Conservation (phyloP, 2,329 filamentous ascomycete species). For the Macrophomina tecta region DNA sequence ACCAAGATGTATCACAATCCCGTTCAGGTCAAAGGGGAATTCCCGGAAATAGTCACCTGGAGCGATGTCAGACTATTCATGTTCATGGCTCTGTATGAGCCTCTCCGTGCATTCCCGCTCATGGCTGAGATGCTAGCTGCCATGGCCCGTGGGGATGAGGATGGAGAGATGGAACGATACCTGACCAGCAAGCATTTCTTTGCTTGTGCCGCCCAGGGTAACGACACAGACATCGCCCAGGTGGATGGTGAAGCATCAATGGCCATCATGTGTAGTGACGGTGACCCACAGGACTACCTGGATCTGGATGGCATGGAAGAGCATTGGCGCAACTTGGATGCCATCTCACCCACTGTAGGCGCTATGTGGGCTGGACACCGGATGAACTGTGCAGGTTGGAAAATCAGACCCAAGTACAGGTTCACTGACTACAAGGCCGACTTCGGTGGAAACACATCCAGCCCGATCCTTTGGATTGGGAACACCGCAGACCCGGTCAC, state of each 20-base stretch:
- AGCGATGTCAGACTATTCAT: conserved; percentile 46
- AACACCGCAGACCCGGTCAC: conserved; percentile 67
- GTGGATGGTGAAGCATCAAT: conserved; percentile 32
- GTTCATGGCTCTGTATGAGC: conserved; percentile 46
- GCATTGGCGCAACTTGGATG: conserved; percentile 42
- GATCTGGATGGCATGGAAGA: conserved; percentile 39
- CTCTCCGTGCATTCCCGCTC: conserved; percentile 40
- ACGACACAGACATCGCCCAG: conserved; percentile 32
- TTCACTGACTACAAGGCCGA: conserved; percentile 35
- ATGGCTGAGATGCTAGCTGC: conserved; percentile 44
- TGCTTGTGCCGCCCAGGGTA: conserved; percentile 37
- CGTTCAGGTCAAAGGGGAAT: conserved; percentile 39
- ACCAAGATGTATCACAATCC: conserved; percentile 49
- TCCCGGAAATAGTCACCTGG: conserved; percentile 48
- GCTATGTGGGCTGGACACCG: conserved; percentile 46
- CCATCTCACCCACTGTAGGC: conserved; percentile 43
- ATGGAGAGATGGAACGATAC: conserved; percentile 32
- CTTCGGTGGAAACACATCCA: conserved; percentile 50
- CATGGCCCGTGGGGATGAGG: conserved; percentile 42
- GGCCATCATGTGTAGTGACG: conserved; percentile 50
- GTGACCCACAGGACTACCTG: conserved; percentile 40
- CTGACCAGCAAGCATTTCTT: conserved; percentile 36
- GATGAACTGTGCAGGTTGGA: conserved; percentile 48
- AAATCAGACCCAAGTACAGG: conserved; percentile 41
- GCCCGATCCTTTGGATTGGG: conserved; percentile 64